These are phyloP conservation scores for Arthrobotrys conoides DNA, from an alignment of 2,329 filamentous ascomycete genomes.

Conservation along the genomic window DNA sequence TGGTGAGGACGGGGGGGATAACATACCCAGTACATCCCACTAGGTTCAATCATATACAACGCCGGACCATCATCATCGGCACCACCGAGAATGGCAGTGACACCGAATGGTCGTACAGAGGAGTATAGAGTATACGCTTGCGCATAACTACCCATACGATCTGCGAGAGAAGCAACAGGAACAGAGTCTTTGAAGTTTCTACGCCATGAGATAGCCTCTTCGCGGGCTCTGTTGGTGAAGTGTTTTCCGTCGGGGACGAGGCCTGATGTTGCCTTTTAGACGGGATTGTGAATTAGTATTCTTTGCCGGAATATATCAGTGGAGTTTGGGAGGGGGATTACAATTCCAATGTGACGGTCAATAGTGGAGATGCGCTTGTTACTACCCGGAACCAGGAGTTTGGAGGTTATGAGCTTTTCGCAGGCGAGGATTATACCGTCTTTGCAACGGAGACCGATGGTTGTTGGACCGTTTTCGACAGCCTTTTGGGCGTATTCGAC, in stretches of 20 bases:
- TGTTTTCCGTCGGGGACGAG: conserved; percentile 95
- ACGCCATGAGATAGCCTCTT: conserved; percentile 93
- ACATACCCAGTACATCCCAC: conserved; percentile 89
- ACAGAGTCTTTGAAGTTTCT: conserved; percentile 95
- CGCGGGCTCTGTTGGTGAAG: conserved; percentile 92
- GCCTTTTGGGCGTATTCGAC: conserved; percentile 98
- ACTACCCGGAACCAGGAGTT: conserved; percentile 91
- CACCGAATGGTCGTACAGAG: conserved; percentile 94
- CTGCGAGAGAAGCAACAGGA: conserved; percentile 86
- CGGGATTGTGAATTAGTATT: neutral
- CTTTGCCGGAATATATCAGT: no score
- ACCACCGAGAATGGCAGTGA: conserved; percentile 92
- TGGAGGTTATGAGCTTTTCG: conserved; percentile 96
- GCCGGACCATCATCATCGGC: conserved; percentile 95
- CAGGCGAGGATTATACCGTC: conserved; percentile 95
- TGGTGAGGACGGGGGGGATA: neutral
- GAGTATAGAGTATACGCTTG: conserved; percentile 98
- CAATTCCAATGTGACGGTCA: conserved; percentile 92
- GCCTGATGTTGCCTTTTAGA: conserved; percentile 84
- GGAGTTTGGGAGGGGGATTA: conserved; percentile 66
- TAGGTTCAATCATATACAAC: conserved; percentile 99
- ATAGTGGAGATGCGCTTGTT: conserved; percentile 98
- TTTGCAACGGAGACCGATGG: conserved; percentile 95
- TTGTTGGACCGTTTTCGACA: conserved; percentile 96
- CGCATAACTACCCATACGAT: conserved; percentile 93